Evolutionary conservation across 805 yeast genomes (phyloP), one percentile per base, ranked within the genome.

Genomic region (Cyberlindnera saturnus): DNA sequence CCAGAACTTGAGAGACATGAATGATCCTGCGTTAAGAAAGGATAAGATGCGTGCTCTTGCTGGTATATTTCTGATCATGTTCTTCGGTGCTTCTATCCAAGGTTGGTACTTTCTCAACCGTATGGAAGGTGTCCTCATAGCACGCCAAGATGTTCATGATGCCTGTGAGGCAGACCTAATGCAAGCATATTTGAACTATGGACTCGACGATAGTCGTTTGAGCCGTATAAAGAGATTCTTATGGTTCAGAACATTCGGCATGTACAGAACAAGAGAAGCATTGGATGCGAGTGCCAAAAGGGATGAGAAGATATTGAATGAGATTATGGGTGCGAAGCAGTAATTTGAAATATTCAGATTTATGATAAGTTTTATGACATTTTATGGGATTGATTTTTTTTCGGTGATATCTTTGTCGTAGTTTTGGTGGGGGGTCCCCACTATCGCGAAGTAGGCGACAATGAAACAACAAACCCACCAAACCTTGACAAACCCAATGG

Each of bases 251-350:
- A 53, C 69, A 0, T 67, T 57, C 46, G 62, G 65, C 4, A 48
- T 62, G 23, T 66, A 62, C 40, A 46, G 48, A 8, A 51, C 61
- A 13, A 51, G 56, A 34, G 62, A 56, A 1, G 61, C 60, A 17
- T 49, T 67, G 16, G 69, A 66, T 42, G 42, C 52, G n/a, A 65
- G 66, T 41, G 65, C 67, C 4, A 49, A 43, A 18, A 93, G 83
- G 61, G 83, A 90, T 66, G 97, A 90, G 65, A 75, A 75, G 60
- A 69, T 87, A 47, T 73, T 90, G 49, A 91, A 91, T 56, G 78
- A 78, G 59, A 70, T 87, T 46, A 83, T 86, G 35, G 80, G 86
- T 55, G 89, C 82, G 38, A 82, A 84, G 19, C 28, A 23, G 28
- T 23, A 9, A 23, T 23, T 23, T 23, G 28, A 23, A 23, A 23